phyloP scores from a whole-genome alignment of 108 stramenopile species.

The Nannochloropsis salina region DNA sequence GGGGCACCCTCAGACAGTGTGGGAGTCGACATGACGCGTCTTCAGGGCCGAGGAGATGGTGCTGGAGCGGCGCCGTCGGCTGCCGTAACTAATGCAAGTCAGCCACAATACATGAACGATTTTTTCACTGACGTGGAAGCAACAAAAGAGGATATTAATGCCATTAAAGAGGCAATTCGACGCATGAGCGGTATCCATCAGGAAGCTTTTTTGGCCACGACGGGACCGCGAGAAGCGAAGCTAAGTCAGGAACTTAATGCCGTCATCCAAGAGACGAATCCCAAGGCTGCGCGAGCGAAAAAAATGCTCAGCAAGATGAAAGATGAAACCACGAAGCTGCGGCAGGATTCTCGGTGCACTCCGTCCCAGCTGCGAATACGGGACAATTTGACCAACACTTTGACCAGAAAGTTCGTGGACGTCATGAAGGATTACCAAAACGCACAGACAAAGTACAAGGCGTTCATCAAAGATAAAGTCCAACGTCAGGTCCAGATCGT shows the following conservation, averaged over 20 bases:
- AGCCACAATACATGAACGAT: constrained; percentile 46
- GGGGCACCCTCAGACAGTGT: constrained; percentile 22
- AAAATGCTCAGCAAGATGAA: constrained; percentile 55
- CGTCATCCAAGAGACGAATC: constrained; percentile 48
- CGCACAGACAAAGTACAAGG: constrained; percentile 93
- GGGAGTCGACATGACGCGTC: constrained; percentile 32
- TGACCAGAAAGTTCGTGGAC: constrained; percentile 93
- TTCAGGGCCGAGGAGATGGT: neutral
- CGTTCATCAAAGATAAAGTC: constrained; percentile 86
- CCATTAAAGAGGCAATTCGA: constrained; percentile 50
- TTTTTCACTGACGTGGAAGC: constrained; percentile 56
- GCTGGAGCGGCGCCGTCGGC: neutral
- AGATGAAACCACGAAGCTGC: constrained; percentile 52
- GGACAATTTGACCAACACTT: constrained; percentile 82
- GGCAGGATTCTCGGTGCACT: constrained; percentile 41
- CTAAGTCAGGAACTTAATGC: constrained; percentile 27
- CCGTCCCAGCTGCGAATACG: constrained; percentile 56
- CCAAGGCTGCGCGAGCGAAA: constrained; percentile 51
- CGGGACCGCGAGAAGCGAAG: constrained; percentile 7
- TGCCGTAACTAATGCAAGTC: neutral
- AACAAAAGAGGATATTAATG: constrained; percentile 50
- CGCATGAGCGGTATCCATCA: constrained; percentile 32
- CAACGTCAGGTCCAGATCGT: constrained; percentile 88
- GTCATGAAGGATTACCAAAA: constrained; percentile 92
- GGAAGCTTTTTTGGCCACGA: constrained; percentile 7